Conservation (phyloP, 257 asterid species). For the Nicotiana noctiflora region DNA sequence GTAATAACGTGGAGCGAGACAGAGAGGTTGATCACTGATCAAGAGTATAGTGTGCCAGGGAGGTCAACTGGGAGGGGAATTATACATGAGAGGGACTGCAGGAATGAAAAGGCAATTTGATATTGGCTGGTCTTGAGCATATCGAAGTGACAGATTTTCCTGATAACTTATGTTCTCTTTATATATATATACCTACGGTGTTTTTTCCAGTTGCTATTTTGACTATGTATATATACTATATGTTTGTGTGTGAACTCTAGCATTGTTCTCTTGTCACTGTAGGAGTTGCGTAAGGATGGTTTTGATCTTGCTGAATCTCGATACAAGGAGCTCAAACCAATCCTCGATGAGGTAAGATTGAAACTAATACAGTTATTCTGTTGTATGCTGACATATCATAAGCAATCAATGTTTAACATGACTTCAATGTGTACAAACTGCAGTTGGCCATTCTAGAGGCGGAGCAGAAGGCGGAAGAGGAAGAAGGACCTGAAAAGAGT, state of each 20-base stretch:
- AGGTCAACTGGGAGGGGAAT: neutral
- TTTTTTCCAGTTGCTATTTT: neutral
- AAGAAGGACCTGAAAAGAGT: conserved; percentile 55
- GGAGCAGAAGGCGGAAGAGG: conserved; percentile 93
- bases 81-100: neutral
- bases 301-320: conserved; percentile 88
- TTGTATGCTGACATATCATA: neutral
- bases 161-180: neutral
- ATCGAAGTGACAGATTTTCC: neutral
- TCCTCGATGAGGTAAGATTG: conserved; percentile 83
- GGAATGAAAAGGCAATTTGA: neutral
- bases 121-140: neutral
- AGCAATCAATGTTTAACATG: neutral
- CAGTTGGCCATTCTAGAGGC: conserved; percentile 91
- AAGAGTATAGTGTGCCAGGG: neutral
- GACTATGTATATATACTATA: neutral
- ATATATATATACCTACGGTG: neutral
- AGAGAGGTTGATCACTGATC: neutral
- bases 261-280: conserved; percentile 1
- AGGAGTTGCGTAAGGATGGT: conserved; percentile 98
- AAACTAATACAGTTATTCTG: neutral
- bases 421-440: conserved; percentile 1
- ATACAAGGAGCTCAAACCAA: conserved; percentile 92
- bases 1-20: neutral
- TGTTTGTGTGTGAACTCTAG: neutral